These are phyloP conservation scores for Pseudogymnoascus sp. DNA, from an alignment of 2,329 filamentous ascomycete genomes.

Conservation along the genomic window DNA sequence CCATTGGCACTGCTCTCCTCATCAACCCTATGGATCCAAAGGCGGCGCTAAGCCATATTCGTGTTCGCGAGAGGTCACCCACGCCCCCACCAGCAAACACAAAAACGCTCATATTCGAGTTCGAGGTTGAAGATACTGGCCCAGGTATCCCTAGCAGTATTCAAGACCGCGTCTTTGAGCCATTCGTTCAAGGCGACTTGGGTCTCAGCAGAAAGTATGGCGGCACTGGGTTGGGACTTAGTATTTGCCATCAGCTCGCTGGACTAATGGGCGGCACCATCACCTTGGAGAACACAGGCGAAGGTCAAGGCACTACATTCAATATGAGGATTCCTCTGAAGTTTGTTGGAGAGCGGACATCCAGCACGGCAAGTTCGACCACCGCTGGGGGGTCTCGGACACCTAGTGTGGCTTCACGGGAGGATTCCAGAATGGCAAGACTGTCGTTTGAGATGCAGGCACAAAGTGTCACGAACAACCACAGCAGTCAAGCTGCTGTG, in stretches of 20 bases:
- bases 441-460: constrained; percentile 12
- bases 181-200: constrained; percentile 88
- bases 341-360: constrained; percentile 60
- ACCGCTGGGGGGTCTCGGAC: neutral
- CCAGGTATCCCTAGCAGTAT: constrained; percentile 75
- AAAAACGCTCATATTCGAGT: constrained; percentile 69
- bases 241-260: constrained; percentile 82
- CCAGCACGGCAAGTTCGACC: constrained; percentile 19
- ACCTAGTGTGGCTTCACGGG: neutral
- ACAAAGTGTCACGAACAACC: constrained; percentile 10
- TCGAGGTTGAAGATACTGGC: constrained; percentile 82
- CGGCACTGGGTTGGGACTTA: constrained; percentile 79
- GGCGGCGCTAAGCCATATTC: constrained; percentile 24
- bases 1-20: constrained; percentile 46
- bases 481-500: constrained; percentile 22
- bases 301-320: constrained; percentile 57
- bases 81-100: constrained; percentile 56
- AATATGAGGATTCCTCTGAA: constrained; percentile 75
- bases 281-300: constrained; percentile 57
- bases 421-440: neutral
- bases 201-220: constrained; percentile 85
- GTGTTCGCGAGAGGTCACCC: constrained; percentile 47
- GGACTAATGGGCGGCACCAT: constrained; percentile 76
- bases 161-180: constrained; percentile 81
- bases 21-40: constrained; percentile 53